Conservation (phyloP, 1,139 yeast species). For the Suhomyces choctaworum region DNA sequence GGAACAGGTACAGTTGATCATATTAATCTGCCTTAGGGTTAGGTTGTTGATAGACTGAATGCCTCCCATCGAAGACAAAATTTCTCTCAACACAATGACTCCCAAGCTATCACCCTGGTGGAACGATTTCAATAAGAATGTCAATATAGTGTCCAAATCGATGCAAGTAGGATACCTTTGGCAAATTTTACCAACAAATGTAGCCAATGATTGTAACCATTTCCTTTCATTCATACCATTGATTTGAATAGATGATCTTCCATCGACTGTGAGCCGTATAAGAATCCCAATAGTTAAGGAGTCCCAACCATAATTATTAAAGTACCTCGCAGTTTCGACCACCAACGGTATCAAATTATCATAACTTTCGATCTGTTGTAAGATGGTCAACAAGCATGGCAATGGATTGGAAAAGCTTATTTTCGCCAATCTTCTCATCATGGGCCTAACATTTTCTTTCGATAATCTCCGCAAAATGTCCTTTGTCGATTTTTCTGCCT, state of each 20-base stretch:
- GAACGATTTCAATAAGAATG: constrained; percentile 64
- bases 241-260: constrained; percentile 65
- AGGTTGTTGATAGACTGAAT: constrained; percentile 67
- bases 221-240: constrained; percentile 82
- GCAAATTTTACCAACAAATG: constrained; percentile 66
- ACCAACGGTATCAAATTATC: constrained; percentile 80
- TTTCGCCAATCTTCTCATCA: constrained; percentile 77
- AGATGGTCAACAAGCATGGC: constrained; percentile 64
- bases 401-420: constrained; percentile 81
- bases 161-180: constrained; percentile 50
- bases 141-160: constrained; percentile 57
- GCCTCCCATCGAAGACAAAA: constrained; percentile 79
- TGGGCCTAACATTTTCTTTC: constrained; percentile 75
- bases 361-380: constrained; percentile 84
- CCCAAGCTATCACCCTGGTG: constrained; percentile 63
- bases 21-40: constrained; percentile 63
- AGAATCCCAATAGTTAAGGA: constrained; percentile 73
- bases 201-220: constrained; percentile 79
- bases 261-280: constrained; percentile 65
- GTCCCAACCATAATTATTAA: constrained; percentile 84
- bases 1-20: constrained; percentile 65
- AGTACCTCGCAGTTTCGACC: constrained; percentile 77
- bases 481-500: constrained; percentile 81
- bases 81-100: constrained; percentile 67
- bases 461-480: constrained; percentile 80